These are phyloP conservation scores for Cyberlindnera mississippiensis DNA, from an alignment of 805 yeast species.

Conservation along the genomic window DNA sequence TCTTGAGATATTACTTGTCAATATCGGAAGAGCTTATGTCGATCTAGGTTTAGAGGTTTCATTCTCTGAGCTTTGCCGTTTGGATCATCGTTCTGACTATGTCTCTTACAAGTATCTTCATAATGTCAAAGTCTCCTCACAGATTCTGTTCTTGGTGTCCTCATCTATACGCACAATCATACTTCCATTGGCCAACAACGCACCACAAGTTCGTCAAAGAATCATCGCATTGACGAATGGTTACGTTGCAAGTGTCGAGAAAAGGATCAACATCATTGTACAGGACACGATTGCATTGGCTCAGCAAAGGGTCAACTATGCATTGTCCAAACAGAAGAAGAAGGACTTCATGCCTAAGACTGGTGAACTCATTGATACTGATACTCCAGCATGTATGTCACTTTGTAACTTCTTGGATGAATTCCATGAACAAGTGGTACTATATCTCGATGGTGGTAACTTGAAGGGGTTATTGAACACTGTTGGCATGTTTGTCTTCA, in stretches of 20 bases:
- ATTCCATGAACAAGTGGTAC: conserved; percentile 36
- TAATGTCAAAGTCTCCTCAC: conserved; percentile 50
- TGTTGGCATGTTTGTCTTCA: conserved; percentile 56
- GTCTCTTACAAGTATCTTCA: conserved; percentile 45
- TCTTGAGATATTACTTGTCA: conserved; percentile 61
- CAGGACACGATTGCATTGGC: conserved; percentile 53
- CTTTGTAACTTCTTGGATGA: conserved; percentile 49
- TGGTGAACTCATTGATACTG: conserved; percentile 43
- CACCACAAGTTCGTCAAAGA: conserved; percentile 52
- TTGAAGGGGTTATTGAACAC: conserved; percentile 46
- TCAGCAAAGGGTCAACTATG: conserved; percentile 44
- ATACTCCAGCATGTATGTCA: conserved; percentile 68
- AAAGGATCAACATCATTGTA: conserved; percentile 59
- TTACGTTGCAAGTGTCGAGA: conserved; percentile 57
- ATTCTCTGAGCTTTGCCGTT: conserved; percentile 42
- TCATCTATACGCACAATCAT: conserved; percentile 71
- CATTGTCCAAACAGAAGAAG: conserved; percentile 64
- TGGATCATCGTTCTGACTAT: conserved; percentile 29
- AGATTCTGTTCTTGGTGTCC: conserved; percentile 61
- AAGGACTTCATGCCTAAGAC: conserved; percentile 59
- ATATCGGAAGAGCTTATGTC: conserved; percentile 69
- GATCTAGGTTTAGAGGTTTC: conserved; percentile 73
- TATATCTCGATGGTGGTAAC: conserved; percentile 43
- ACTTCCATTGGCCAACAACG: conserved; percentile 64
- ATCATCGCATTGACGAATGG: conserved; percentile 60